Evolutionary conservation across 441 rosid genomes (phyloP).

Genomic region (Geranium incanum): DNA sequence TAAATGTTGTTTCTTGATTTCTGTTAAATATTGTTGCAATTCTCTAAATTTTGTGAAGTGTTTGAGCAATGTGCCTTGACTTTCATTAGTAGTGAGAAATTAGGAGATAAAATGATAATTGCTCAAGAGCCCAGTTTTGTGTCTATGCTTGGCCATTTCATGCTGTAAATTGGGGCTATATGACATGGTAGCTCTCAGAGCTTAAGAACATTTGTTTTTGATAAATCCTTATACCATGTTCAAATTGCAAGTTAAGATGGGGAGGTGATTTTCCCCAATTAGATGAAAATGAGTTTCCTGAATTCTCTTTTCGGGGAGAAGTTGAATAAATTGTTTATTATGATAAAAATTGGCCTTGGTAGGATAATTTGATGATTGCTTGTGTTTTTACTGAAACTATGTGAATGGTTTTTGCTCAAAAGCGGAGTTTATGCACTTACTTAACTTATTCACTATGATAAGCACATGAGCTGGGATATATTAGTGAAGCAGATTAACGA

Average conservation of each 20-base stretch:
- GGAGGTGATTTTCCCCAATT: not conserved
- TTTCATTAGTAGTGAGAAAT: not conserved
- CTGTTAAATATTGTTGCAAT: not conserved
- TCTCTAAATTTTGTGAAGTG: not conserved
- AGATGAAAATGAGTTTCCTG: not conserved
- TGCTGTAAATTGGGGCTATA: too few relatives aligned
- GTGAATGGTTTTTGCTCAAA: not conserved
- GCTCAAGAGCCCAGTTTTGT: not conserved
- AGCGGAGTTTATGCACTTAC: not conserved
- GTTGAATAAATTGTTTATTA: too few relatives aligned
- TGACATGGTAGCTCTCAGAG: too few relatives aligned
- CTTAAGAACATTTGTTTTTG: not conserved
- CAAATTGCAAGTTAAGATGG: not conserved
- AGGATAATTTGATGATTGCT: not conserved
- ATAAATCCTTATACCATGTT: not conserved
- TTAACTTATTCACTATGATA: not conserved
- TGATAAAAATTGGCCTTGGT: not conserved
- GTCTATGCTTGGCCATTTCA: not conserved
- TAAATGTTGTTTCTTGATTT: conserved; percentile 14
- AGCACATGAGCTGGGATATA: not conserved
- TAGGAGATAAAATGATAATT: not conserved
- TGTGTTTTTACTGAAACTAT: not conserved
- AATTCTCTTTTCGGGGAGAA: not conserved
- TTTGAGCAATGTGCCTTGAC: not conserved
- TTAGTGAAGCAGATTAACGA: too few relatives aligned